Conservation (phyloP, 164 flowering plant genomes). For the Protea cynaroides region DNA sequence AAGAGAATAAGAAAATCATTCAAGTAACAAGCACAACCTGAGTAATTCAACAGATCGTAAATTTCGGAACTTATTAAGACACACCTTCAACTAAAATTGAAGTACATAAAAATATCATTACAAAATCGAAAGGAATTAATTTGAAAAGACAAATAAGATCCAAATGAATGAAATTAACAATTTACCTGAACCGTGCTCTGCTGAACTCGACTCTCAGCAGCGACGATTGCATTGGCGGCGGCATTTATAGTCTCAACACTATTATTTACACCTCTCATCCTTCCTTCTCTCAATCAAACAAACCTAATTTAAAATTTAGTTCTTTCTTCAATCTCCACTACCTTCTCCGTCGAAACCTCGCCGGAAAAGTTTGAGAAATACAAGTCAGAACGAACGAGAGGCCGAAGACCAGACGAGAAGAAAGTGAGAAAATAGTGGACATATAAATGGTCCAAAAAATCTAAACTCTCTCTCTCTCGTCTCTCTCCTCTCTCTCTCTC, state of each 20-base stretch:
- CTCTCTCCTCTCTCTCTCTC: too few relatives aligned
- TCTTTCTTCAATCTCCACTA: neutral
- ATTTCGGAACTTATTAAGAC: conserved; percentile 1
- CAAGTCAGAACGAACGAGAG: neutral
- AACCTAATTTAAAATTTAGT: conserved; percentile 3
- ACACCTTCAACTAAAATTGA: neutral
- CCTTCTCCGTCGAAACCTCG: conserved; percentile 2
- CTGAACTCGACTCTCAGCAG: conserved; percentile 57
- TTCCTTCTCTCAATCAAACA: conserved; percentile 2
- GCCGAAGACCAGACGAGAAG: neutral
- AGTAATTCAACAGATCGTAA: conserved; percentile 18
- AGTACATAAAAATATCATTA: neutral
- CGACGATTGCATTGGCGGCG: conserved; percentile 85
- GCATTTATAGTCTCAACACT: conserved; percentile 79
- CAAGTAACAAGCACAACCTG: neutral
- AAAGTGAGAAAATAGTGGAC: neutral
- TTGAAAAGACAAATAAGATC: neutral
- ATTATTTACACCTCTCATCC: conserved; percentile 35
- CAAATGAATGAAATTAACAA: conserved; percentile 5
- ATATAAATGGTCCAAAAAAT: neutral
- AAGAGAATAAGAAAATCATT: neutral
- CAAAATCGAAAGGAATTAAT: neutral
- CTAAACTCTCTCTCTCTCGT: neutral
- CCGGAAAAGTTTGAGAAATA: neutral
- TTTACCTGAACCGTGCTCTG: conserved; percentile 59